Percentiles rank a stretch among this genome's conserved stretches.
Evolutionary conservation across 192 early-diverging fungal genomes (phyloP).

Genomic region (Backusella parvicylindrica): DNA sequence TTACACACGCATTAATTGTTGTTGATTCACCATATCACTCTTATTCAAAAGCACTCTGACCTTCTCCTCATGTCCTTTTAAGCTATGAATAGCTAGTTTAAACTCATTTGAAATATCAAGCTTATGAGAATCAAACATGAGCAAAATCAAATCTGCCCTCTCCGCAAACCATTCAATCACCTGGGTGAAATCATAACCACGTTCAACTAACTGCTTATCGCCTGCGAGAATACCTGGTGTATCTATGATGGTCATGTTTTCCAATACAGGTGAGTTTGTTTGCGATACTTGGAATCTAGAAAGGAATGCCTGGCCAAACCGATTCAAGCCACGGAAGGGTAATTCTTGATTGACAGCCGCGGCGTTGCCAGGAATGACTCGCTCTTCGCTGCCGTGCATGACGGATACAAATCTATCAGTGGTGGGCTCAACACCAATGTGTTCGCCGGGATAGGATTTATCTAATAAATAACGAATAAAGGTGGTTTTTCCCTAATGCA

Average conservation of each 20-base stretch:
- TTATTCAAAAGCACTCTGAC: conserved; percentile 81
- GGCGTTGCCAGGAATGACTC: conserved; percentile 80
- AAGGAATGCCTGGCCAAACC: conserved; percentile 76
- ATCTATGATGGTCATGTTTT: conserved; percentile 80
- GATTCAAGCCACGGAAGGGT: conserved; percentile 70
- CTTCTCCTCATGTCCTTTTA: conserved; percentile 81
- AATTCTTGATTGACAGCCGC: conserved; percentile 73
- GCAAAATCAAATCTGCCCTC: conserved; percentile 74
- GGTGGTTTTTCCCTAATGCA: conserved; percentile 66
- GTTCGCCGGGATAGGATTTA: conserved; percentile 71
- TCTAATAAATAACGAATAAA: conserved; percentile 77
- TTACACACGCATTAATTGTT: conserved; percentile 83
- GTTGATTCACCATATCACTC: conserved; percentile 77
- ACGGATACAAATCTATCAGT: conserved; percentile 83
- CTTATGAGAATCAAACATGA: conserved; percentile 85
- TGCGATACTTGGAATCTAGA: conserved; percentile 79
- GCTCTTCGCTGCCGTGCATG: conserved; percentile 66
- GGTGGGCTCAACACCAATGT: conserved; percentile 79
- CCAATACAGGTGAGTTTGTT: conserved; percentile 65
- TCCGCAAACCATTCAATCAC: conserved; percentile 85
- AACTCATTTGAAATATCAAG: conserved; percentile 86
- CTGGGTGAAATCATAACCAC: conserved; percentile 74
- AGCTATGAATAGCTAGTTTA: conserved; percentile 64
- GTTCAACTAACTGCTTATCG: conserved; percentile 72
- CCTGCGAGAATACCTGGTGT: conserved; percentile 82